Evolutionary conservation across 352 stramenopile species (phyloP).

Genomic region (Phytophthora sp.): DNA sequence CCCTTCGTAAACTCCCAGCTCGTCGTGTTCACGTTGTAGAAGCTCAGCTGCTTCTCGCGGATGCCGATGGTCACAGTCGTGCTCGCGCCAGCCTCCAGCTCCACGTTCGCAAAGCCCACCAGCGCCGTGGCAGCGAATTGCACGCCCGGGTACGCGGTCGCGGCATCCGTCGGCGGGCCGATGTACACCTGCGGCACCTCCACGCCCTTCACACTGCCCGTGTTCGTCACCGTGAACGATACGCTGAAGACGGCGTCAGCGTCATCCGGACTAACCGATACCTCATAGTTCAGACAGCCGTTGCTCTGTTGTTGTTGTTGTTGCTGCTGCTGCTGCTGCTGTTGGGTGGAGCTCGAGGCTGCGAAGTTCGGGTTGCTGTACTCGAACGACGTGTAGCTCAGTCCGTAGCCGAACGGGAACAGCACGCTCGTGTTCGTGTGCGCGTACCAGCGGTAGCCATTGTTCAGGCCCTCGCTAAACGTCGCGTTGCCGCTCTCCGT

Average conservation of each 20-base stretch:
- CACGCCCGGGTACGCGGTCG: slow-evolving; percentile 29
- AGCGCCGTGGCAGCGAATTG: slow-evolving; percentile 35
- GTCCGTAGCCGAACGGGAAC: slow-evolving; percentile 39
- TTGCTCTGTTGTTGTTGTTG: slow-evolving; percentile 10
- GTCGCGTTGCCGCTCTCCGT: slow-evolving; percentile 34
- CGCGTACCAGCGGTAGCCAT: slow-evolving; percentile 39
- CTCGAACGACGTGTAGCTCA: slow-evolving; percentile 43
- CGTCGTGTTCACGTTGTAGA: slow-evolving; percentile 33
- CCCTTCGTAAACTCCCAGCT: slow-evolving; percentile 33
- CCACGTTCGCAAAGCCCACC: slow-evolving; percentile 38
- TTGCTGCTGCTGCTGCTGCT: too few relatives aligned
- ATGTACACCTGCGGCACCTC: slow-evolving; percentile 43
- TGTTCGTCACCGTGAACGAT: slow-evolving; percentile 23
- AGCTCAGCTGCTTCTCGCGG: slow-evolving; percentile 38
- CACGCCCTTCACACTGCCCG: slow-evolving; percentile 30
- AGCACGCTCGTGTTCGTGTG: slow-evolving; percentile 38
- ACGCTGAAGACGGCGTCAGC: slow-evolving; percentile 27
- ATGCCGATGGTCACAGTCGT: slow-evolving; percentile 33
- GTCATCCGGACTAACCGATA: slow-evolving; percentile 24
- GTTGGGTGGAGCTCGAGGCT: slow-evolving; percentile 2
- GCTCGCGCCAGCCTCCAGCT: slow-evolving; percentile 36
- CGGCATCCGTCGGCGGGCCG: slow-evolving; percentile 24
- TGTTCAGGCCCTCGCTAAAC: slow-evolving; percentile 41
- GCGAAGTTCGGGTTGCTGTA: slow-evolving; percentile 38
- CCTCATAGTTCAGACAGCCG: slow-evolving; percentile 21